phyloP scores from a whole-genome alignment of 345 rosid species.

The Boechera divaricarpa region DNA sequence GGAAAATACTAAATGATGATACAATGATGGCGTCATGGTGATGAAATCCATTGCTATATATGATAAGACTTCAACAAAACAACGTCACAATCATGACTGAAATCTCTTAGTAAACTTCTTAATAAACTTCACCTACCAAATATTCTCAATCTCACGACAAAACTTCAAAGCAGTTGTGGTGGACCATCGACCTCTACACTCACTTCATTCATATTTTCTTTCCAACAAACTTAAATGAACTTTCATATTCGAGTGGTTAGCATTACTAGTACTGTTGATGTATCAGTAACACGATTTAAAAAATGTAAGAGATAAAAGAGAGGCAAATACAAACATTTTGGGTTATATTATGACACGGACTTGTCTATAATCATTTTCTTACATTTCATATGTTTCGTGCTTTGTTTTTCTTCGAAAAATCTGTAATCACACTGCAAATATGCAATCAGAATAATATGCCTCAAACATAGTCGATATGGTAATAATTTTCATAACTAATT shows the following conservation, averaged over 20 bases:
- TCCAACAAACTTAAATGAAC: background rate
- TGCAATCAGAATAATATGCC: background rate
- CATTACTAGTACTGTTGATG: background rate
- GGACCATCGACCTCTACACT: conserved; percentile 33
- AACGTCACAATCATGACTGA: conserved; percentile 36
- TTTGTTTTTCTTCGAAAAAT: background rate
- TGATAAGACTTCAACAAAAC: conserved; percentile 22
- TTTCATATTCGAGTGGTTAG: background rate
- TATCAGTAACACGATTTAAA: background rate
- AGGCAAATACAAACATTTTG: background rate
- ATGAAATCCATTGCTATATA: conserved; percentile 29
- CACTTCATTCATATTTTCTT: background rate
- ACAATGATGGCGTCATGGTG: conserved; percentile 37
- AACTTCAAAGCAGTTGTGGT: conserved; percentile 26
- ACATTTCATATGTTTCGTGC: background rate
- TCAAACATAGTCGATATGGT: background rate
- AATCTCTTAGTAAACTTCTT: conserved; percentile 19
- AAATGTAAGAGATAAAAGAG: background rate
- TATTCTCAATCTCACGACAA: conserved; percentile 32
- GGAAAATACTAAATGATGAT: conserved; percentile 36
- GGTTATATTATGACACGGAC: background rate
- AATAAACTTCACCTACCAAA: conserved; percentile 33
- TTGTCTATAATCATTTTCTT: background rate
- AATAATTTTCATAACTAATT: background rate
- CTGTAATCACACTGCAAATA: background rate